Base-by-base conservation (phyloP, 2,329 filamentous ascomycete genomes). In the Sarocladiaceae sp. region DNA sequence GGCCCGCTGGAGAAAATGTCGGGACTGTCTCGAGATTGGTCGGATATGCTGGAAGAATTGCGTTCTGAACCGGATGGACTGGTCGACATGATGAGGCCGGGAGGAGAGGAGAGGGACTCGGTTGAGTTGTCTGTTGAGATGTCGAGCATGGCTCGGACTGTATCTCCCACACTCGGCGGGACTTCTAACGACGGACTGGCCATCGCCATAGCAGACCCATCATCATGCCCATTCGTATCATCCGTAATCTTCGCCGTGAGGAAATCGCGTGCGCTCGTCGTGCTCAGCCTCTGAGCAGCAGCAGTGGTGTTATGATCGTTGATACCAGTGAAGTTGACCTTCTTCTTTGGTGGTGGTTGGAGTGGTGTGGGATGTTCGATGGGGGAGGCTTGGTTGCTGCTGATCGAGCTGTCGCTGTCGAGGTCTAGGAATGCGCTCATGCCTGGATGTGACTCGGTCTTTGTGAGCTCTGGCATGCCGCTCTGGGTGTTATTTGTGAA, bases 261-360 rank as follows among this genome's bases (percentile, higher is more conserved):
- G 29, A 49, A 35, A 23, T 35, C 46, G 15, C 17, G n/a, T 10
- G 17, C 18, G 25, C n/a, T 49, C 3, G 20, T 35, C 12, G n/a
- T 28, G 42, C 23, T 17, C n/a, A n/a, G n/a, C n/a, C n/a, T n/a
- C n/a, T n/a, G n/a, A n/a, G n/a, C n/a, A n/a, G n/a, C n/a, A n/a
- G n/a, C n/a, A 29, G 13, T 28, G 22, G n/a, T 15, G 29, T n/a
- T 6, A 18, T 13, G 22, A 6, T 26, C 23, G 22, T 26, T 17
- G 13, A 29, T n/a, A n/a, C 18, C 40, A 4, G 11, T 15, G 25
- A 46, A 46, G 18, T 28, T 12, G 6, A 49, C 28, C 12, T 25
- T 49, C 42, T 47, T 47, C 46, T 35, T 49, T 15, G 46, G 46
- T 23, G 26, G 46, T 20, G 46, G 46, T 20, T 49, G 46, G 5